Conservation (phyloP, 768 basidiomycete species). For the Exsudoporus frostii region DNA sequence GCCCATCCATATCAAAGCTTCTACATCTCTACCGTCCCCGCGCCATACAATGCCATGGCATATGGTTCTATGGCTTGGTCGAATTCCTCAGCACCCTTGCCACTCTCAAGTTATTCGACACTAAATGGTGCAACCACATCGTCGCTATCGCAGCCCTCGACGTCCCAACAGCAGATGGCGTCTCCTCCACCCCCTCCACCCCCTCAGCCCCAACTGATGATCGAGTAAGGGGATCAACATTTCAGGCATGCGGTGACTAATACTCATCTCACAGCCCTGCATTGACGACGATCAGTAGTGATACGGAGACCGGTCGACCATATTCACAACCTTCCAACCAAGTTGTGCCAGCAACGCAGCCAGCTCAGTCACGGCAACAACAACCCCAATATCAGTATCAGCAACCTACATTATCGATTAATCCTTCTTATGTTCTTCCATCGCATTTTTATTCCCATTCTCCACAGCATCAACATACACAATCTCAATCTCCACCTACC, state of each 20-base stretch:
- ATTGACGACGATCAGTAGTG: conserved; percentile 57
- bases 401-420: conserved; percentile 41
- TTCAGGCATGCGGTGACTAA: conserved; percentile 13
- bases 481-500: conserved; percentile 43
- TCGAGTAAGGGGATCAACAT: conserved; percentile 52
- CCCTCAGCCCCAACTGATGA: conserved; percentile 47
- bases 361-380: conserved; percentile 34
- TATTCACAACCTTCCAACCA: conserved; percentile 45
- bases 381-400: conserved; percentile 39
- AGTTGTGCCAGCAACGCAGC: conserved; percentile 34
- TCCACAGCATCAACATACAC: conserved; percentile 27
- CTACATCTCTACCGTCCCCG: conserved; percentile 39
- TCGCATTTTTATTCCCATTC: conserved; percentile 38
- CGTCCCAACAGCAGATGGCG: conserved; percentile 31
- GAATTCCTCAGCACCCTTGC: conserved; percentile 40
- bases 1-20: conserved; percentile 40
- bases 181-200: conserved; percentile 25
- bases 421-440: conserved; percentile 39
- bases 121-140: conserved; percentile 70
- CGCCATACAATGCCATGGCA: conserved; percentile 50
- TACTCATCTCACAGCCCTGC: conserved; percentile 44
- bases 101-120: conserved; percentile 73
- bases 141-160: conserved; percentile 30
- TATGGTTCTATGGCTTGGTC: conserved; percentile 54
- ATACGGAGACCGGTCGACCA: conserved; percentile 43